Conservation (phyloP, 1,139 yeast genomes). For the Yamadazyma epiphylla region DNA sequence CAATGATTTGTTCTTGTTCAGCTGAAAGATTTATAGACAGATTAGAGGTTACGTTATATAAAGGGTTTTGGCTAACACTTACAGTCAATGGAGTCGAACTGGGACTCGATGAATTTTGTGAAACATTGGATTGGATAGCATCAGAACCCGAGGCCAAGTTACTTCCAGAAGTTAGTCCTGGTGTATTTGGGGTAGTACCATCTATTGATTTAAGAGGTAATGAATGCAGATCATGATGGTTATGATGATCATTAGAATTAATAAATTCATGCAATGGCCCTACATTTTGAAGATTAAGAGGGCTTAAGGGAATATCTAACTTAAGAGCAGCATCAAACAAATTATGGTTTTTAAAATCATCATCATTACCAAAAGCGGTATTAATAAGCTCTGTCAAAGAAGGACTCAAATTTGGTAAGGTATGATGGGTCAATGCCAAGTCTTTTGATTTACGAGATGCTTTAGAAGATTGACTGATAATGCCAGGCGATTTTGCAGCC, state of each 20-base stretch:
- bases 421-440: conserved; percentile 3
- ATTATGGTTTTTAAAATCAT: conserved; percentile 11
- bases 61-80: conserved; percentile 2
- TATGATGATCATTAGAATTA: conserved; percentile 1
- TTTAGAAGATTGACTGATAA: conserved; percentile 4
- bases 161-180: no score
- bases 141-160: neutral
- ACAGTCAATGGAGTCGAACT: conserved; percentile 4
- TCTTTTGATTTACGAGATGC: conserved; percentile 1
- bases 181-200: neutral
- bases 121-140: neutral
- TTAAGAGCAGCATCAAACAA: conserved; percentile 10
- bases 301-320: conserved; percentile 28
- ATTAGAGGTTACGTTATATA: conserved; percentile 3
- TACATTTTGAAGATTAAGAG: conserved; percentile 20
- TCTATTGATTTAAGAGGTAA: conserved; percentile 2
- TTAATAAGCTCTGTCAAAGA: conserved; percentile 42
- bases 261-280: conserved; percentile 9
- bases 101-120: neutral
- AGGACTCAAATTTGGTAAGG: conserved; percentile 28
- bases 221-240: neutral
- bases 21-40: conserved; percentile 6
- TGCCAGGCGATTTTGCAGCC: conserved; percentile 8
- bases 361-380: conserved; percentile 38
- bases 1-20: conserved; percentile 35